Conservation (phyloP, 2,329 filamentous ascomycete genomes). For the Hypocrella siamensis region DNA sequence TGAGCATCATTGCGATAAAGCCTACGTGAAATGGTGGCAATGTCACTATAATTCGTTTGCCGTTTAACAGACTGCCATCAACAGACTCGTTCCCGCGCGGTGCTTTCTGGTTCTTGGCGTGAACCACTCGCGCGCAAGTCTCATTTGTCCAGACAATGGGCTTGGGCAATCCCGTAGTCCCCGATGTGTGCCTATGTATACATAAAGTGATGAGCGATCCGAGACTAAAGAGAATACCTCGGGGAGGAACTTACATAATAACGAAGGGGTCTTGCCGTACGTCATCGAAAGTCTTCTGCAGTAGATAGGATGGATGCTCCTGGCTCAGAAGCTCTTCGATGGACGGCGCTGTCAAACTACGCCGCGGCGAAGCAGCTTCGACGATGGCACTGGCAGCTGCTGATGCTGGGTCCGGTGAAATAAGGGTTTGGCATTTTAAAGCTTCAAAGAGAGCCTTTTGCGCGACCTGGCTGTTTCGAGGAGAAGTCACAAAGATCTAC, state of each 20-base stretch:
- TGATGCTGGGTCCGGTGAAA: background rate
- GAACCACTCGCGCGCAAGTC: background rate
- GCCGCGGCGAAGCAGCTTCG: background rate
- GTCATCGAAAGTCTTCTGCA: background rate
- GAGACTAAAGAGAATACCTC: background rate
- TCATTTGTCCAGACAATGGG: background rate
- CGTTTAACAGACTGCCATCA: background rate
- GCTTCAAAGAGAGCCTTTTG: background rate
- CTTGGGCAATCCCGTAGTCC: background rate
- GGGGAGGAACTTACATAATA: background rate
- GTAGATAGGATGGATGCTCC: background rate
- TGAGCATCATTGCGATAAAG: background rate
- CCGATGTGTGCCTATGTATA: background rate
- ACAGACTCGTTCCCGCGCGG: background rate
- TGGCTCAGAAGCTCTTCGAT: background rate
- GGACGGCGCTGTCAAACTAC: background rate
- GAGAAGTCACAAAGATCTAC: background rate
- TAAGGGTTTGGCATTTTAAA: background rate
- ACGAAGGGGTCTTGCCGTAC: background rate
- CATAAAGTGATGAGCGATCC: background rate
- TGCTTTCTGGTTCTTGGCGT: background rate
- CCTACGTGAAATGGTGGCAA: constrained; percentile 2
- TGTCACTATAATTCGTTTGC: constrained; percentile 1
- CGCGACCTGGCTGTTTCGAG: background rate
- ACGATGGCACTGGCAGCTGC: background rate